Conservation (phyloP, 345 rosid genomes). For the Hibiscus mutabilis region DNA sequence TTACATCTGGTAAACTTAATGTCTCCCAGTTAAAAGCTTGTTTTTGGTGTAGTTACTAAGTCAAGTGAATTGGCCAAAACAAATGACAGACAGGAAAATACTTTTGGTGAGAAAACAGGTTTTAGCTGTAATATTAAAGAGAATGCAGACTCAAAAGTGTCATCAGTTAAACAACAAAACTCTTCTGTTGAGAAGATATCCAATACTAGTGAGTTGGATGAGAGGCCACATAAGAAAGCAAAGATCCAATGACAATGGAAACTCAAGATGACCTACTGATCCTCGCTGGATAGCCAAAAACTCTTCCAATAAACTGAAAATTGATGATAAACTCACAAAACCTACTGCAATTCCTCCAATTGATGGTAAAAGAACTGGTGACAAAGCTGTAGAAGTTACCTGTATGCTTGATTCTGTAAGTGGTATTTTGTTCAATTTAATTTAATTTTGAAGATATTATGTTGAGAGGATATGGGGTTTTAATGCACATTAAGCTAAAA, state of each 20-base stretch:
- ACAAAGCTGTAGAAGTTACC: constrained; percentile 34
- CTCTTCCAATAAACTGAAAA: constrained; percentile 23
- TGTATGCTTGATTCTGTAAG: constrained; percentile 55
- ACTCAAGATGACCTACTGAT: constrained; percentile 21
- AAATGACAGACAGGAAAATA: not conserved
- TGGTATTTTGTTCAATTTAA: constrained; percentile 10
- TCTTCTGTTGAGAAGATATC: constrained; percentile 11
- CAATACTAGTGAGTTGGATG: constrained; percentile 22
- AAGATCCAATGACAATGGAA: constrained; percentile 30
- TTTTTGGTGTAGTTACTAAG: not conserved
- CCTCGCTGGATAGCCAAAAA: constrained; percentile 16
- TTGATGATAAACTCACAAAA: constrained; percentile 28
- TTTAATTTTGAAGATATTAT: not conserved
- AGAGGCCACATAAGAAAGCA: constrained; percentile 44
- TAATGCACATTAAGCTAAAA: not conserved
- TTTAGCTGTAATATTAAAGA: constrained; percentile 11
- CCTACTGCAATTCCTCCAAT: constrained; percentile 11
- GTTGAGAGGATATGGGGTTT: not conserved
- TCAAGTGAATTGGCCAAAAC: not conserved
- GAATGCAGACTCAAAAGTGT: not conserved
- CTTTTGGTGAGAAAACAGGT: not conserved
- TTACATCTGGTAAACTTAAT: not conserved
- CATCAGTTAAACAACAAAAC: constrained; percentile 12
- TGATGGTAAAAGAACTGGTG: constrained; percentile 20
- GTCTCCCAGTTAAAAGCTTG: constrained; percentile 19